Evolutionary conservation across 257 asterid species (phyloP).

Genomic region (Solanum infundibuliforme): DNA sequence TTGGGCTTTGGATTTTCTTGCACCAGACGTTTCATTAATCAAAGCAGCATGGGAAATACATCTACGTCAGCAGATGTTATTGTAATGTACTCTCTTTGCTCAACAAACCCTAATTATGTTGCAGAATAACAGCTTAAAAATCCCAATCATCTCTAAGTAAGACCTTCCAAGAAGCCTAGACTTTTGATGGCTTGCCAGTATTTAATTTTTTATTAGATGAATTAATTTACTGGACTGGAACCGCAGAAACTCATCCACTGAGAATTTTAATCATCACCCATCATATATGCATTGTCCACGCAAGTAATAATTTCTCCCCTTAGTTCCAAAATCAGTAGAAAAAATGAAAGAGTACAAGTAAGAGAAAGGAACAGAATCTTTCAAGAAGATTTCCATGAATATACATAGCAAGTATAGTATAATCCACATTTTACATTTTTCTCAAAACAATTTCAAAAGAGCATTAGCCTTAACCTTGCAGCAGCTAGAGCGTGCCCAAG

Average conservation of each 20-base stretch:
- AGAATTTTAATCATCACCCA: neutral
- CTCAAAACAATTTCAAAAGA: neutral
- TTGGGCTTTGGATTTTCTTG: neutral
- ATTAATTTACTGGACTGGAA: neutral
- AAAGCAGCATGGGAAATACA: neutral
- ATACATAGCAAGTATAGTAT: neutral
- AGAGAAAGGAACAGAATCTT: neutral
- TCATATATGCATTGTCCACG: neutral
- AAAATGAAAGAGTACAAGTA: neutral
- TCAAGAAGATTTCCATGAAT: neutral
- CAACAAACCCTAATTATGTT: neutral
- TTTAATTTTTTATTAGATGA: neutral
- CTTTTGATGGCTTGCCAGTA: neutral
- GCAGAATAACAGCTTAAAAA: neutral
- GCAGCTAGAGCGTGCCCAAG: conserved; percentile 95
- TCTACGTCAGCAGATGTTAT: neutral
- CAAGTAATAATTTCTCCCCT: neutral
- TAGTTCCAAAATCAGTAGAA: neutral
- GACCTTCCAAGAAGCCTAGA: neutral
- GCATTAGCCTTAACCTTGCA: conserved; percentile 57
- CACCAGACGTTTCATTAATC: neutral
- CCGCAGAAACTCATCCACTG: neutral
- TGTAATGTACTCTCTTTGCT: neutral
- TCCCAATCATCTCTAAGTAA: neutral
- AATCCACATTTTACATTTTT: neutral